These are phyloP conservation scores for Neodidymelliopsis sp. DNA, from an alignment of 2,329 filamentous ascomycete species.

Conservation along the genomic window DNA sequence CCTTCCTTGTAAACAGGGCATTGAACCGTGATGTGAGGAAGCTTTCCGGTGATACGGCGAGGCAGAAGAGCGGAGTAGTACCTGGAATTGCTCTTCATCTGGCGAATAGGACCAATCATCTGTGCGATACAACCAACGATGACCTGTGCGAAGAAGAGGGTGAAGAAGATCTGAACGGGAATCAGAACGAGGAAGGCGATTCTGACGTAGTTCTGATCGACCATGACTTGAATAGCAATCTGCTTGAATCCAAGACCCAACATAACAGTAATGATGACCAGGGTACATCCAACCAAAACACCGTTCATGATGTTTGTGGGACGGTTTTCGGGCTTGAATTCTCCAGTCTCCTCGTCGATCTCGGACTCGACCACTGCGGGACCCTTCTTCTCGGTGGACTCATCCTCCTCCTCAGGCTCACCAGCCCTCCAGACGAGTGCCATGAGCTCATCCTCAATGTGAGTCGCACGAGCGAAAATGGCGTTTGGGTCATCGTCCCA, in stretches of 20 bases:
- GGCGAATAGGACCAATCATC: conserved; percentile 76
- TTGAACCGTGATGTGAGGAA: conserved; percentile 77
- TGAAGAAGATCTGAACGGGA: conserved; percentile 80
- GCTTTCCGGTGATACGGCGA: conserved; percentile 63
- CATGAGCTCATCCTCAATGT: conserved; percentile 79
- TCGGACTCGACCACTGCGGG: conserved; percentile 60
- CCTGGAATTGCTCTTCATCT: conserved; percentile 77
- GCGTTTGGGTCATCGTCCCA: conserved; percentile 82
- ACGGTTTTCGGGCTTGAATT: conserved; percentile 69
- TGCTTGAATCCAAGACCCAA: conserved; percentile 75
- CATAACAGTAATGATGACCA: conserved; percentile 70
- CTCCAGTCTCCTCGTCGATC: conserved; percentile 76
- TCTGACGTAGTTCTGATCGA: conserved; percentile 69
- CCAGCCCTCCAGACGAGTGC: conserved; percentile 75
- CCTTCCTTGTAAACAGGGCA: conserved; percentile 89
- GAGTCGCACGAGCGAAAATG: conserved; percentile 70
- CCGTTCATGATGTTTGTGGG: conserved; percentile 75
- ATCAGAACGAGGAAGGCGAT: conserved; percentile 70
- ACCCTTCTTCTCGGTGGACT: conserved; percentile 59
- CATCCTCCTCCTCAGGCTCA: conserved; percentile 59
- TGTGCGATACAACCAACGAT: conserved; percentile 79
- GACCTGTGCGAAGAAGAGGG: conserved; percentile 82
- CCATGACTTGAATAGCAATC: conserved; percentile 71
- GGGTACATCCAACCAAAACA: conserved; percentile 70
- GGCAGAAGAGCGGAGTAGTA: conserved; percentile 77